Conservation (phyloP, 495 filamentous ascomycete species). For the Trichodelitschia bisporula region DNA sequence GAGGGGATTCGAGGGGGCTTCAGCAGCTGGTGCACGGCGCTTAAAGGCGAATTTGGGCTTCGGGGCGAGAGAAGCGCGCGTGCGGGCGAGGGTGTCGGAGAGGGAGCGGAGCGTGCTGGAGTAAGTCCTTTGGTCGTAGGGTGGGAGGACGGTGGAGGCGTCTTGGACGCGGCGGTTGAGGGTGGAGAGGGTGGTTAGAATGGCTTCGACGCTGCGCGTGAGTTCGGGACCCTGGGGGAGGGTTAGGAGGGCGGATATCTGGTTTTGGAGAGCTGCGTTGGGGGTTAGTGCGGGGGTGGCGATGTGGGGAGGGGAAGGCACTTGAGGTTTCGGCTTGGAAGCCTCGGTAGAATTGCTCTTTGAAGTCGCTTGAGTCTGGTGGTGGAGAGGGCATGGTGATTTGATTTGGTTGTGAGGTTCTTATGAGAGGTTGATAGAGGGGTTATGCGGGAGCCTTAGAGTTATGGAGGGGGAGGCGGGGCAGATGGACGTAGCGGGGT, state of each 20-base stretch:
- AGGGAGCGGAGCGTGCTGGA: slow-evolving; percentile 15
- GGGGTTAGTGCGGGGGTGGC: not conserved
- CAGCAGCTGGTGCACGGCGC: no score
- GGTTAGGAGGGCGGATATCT: slow-evolving; percentile 29
- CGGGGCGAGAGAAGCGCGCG: slow-evolving; percentile 31
- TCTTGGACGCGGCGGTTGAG: slow-evolving; percentile 47
- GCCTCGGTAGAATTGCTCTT: no score
- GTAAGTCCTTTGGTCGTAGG: slow-evolving; percentile 56
- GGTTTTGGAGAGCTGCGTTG: slow-evolving; percentile 32
- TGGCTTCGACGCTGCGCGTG: slow-evolving; percentile 40
- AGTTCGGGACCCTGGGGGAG: slow-evolving; percentile 30
- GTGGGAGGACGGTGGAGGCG: slow-evolving; percentile 39
- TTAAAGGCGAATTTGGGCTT: slow-evolving; percentile 54
- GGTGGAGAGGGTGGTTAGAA: slow-evolving; percentile 35
- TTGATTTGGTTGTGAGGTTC: no score
- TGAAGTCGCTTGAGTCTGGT: no score
- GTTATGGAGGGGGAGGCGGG: no score
- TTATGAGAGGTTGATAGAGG: no score
- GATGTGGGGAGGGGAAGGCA: no score
- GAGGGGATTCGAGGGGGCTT: no score
- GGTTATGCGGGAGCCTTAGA: no score
- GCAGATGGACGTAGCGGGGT: no score
- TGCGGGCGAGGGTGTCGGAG: slow-evolving; percentile 34
- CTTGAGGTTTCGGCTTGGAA: no score
- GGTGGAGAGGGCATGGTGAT: no score